These are phyloP conservation scores for Globisporangium uncinulatum DNA, from an alignment of 352 stramenopile genomes.

Conservation along the genomic window DNA sequence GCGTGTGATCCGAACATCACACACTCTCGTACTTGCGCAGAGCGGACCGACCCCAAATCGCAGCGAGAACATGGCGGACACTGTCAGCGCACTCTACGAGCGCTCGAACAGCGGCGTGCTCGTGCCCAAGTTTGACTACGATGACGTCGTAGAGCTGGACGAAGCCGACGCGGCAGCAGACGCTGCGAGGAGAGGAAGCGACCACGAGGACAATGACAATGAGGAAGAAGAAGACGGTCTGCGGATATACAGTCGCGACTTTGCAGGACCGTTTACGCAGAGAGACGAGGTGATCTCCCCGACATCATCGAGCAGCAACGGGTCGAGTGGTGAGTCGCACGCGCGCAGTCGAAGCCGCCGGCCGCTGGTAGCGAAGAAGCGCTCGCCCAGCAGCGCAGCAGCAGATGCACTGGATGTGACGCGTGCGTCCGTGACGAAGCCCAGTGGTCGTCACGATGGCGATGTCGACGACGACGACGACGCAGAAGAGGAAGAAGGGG, in stretches of 20 bases:
- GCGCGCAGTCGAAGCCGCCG: conserved; percentile 1
- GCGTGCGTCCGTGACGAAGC: conserved; percentile 12
- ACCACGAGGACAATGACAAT: not conserved
- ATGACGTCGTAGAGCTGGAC: conserved; percentile 7
- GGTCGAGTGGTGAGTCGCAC: conserved; percentile 27
- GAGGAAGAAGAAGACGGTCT: conserved; percentile 3
- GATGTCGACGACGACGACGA: conserved; percentile 16
- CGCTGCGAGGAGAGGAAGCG: not conserved
- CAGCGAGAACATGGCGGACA: not conserved
- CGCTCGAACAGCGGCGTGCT: conserved; percentile 16
- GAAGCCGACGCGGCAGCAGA: conserved; percentile 5
- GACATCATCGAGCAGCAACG: conserved; percentile 57
- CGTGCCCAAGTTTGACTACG: conserved; percentile 15
- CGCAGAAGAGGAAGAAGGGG: conserved; percentile 18
- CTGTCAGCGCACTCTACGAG: conserved; percentile 3
- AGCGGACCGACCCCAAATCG: not conserved
- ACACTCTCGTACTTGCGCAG: not conserved
- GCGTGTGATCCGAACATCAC: too few relatives aligned
- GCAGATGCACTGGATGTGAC: not conserved
- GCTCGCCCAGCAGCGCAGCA: not conserved
- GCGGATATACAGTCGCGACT: conserved; percentile 9
- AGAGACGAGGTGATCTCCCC: conserved; percentile 29
- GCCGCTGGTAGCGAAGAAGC: conserved; percentile 9
- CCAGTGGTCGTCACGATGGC: conserved; percentile 18
- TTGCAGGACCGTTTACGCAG: conserved; percentile 5